Percentiles rank a stretch among this genome's conserved stretches.
Evolutionary conservation across 306 rosid genomes (phyloP).

Genomic region (Glycine latifolia): DNA sequence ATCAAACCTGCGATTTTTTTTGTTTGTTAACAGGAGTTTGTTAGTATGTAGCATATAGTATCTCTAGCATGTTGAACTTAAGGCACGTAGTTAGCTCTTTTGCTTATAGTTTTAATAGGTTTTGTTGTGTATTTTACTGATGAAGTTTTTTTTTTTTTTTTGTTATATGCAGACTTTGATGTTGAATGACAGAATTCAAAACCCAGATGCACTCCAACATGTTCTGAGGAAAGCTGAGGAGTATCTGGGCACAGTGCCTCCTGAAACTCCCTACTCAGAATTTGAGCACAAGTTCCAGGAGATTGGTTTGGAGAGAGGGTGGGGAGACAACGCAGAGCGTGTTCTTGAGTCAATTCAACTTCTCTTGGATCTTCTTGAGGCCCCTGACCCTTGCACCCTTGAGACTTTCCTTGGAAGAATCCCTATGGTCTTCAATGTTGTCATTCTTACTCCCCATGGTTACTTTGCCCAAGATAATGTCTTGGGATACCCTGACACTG

Average conservation of each 20-base stretch:
- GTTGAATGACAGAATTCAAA: constrained; percentile 91
- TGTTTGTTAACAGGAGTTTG: no score
- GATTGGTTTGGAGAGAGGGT: constrained; percentile 96
- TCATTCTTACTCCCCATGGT: constrained; percentile 97
- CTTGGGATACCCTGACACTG: constrained; percentile 98
- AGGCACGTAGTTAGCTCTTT: background rate
- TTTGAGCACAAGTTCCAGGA: constrained; percentile 85
- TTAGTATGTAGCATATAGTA: no score
- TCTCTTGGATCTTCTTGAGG: constrained; percentile 98
- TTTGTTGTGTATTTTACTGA: no score
- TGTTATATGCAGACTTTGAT: constrained; percentile 71
- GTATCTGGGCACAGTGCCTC: constrained; percentile 58
- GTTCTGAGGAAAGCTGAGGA: constrained; percentile 94
- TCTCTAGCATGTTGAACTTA: background rate
- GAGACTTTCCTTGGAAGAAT: constrained; percentile 92
- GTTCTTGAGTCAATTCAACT: constrained; percentile 88
- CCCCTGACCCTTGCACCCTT: constrained; percentile 96
- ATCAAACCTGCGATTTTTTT: no score
- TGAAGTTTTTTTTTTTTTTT: no score
- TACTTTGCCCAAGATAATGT: constrained; percentile 98
- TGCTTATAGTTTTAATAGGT: background rate
- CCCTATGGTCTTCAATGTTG: constrained; percentile 98
- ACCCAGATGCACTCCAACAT: constrained; percentile 73
- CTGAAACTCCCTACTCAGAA: constrained; percentile 68
- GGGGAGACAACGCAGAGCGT: constrained; percentile 92